Percentiles rank a stretch among this genome's conserved stretches.
These are phyloP conservation scores for Suillus discolor DNA, from an alignment of 768 basidiomycete genomes.

Conservation along the genomic window DNA sequence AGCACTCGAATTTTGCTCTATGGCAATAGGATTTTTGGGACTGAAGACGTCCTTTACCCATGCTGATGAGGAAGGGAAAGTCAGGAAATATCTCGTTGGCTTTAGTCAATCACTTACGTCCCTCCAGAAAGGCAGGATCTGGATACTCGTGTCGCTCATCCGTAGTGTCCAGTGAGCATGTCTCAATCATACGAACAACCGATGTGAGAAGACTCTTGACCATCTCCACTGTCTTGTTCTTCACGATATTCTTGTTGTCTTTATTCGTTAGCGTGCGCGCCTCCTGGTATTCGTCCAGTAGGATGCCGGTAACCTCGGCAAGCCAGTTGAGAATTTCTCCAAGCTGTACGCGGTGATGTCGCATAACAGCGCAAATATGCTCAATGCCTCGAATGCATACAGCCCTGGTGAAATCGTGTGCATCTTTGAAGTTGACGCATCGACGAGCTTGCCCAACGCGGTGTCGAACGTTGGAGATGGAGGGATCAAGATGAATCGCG, in stretches of 20 bases:
- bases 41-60: slow-evolving; percentile 58
- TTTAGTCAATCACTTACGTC: slow-evolving; percentile 41
- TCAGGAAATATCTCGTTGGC: slow-evolving; percentile 6
- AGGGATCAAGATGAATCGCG: slow-evolving; percentile 67
- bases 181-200: slow-evolving; percentile 53
- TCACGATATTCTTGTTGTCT: slow-evolving; percentile 14
- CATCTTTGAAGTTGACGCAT: slow-evolving; percentile 68
- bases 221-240: slow-evolving; percentile 36
- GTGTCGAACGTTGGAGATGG: slow-evolving; percentile 43
- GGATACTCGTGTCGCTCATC: slow-evolving; percentile 52
- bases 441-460: slow-evolving; percentile 66
- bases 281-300: slow-evolving; percentile 58
- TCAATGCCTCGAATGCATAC: slow-evolving; percentile 77
- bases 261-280: slow-evolving; percentile 24
- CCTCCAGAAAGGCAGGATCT: slow-evolving; percentile 58
- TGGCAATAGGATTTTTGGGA: slow-evolving; percentile 45
- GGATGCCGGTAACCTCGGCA: slow-evolving; percentile 52
- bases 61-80: slow-evolving; percentile 40
- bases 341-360: slow-evolving; percentile 53
- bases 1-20: slow-evolving; percentile 44
- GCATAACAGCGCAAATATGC: slow-evolving; percentile 65
- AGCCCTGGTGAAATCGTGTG: slow-evolving; percentile 63
- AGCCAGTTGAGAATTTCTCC: slow-evolving; percentile 64
- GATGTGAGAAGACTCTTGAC: slow-evolving; percentile 59
- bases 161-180: slow-evolving; percentile 39